Evolutionary conservation across 768 basidiomycete genomes (phyloP).

Genomic region (Pisolithus marmoratus): DNA sequence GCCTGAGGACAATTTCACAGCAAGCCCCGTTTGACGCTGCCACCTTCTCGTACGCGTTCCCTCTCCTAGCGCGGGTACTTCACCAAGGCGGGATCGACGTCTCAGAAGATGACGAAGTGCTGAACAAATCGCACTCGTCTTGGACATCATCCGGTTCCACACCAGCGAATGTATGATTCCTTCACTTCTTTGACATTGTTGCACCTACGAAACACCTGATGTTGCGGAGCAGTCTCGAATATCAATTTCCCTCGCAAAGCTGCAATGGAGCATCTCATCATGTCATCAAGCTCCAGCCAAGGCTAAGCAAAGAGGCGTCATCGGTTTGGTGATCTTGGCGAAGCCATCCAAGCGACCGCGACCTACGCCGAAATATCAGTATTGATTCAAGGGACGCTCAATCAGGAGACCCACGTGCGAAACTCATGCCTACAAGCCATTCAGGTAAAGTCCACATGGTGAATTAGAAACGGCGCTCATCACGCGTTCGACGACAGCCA

Average conservation of each 20-base stretch:
- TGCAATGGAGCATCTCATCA: constrained; percentile 61
- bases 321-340: constrained; percentile 71
- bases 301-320: constrained; percentile 77
- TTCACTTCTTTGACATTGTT: not conserved
- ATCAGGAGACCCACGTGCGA: constrained; percentile 84
- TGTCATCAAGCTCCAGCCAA: constrained; percentile 71
- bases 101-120: constrained; percentile 47
- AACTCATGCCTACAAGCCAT: constrained; percentile 87
- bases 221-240: constrained; percentile 50
- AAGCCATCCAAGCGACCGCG: constrained; percentile 66
- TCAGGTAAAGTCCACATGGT: constrained; percentile 47
- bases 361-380: constrained; percentile 56
- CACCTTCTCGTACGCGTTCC: constrained; percentile 78
- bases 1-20: constrained; percentile 75
- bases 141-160: constrained; percentile 36
- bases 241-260: constrained; percentile 66
- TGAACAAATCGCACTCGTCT: constrained; percentile 76
- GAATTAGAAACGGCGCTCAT: not conserved
- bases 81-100: constrained; percentile 60
- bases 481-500: constrained; percentile 44
- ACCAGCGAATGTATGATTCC: constrained; percentile 21
- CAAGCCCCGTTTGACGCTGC: constrained; percentile 78
- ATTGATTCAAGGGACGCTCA: constrained; percentile 67
- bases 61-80: constrained; percentile 68
- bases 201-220: constrained; percentile 8